Conservation (phyloP, 2,329 filamentous ascomycete genomes). For the Coniochaeta hoffmannii region DNA sequence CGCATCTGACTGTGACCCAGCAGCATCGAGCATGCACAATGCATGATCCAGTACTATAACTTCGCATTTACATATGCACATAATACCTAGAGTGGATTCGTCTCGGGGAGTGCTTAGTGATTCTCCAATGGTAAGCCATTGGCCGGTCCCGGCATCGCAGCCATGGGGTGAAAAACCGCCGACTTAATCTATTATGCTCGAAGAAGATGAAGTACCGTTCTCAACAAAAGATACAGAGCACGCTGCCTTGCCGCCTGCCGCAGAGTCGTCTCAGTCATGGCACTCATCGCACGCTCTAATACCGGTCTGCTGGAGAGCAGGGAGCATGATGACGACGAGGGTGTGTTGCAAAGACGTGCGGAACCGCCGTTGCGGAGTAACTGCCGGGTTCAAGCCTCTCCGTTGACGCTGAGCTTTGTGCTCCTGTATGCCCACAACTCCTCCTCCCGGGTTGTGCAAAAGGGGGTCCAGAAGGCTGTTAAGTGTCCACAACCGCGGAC, state of each 20-base stretch:
- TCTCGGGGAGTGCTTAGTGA: background rate
- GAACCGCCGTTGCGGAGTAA: background rate
- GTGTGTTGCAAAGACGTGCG: background rate
- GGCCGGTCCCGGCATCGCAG: background rate
- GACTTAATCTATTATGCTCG: background rate
- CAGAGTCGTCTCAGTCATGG: background rate
- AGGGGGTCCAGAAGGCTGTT: background rate
- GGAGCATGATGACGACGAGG: background rate
- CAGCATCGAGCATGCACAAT: constrained; percentile 1
- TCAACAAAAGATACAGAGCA: background rate
- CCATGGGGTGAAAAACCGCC: background rate
- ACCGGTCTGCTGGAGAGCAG: background rate
- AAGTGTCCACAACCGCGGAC: background rate
- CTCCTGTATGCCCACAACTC: background rate
- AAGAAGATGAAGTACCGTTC: background rate
- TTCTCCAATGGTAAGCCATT: background rate
- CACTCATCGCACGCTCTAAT: background rate
- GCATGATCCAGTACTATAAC: background rate
- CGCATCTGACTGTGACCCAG: background rate
- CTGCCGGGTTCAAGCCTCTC: constrained; percentile 1
- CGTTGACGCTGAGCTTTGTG: background rate
- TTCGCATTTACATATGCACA: background rate
- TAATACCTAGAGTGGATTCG: background rate
- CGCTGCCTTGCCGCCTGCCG: background rate
- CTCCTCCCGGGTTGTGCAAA: background rate